Evolutionary conservation across 306 rosid species (phyloP), one percentile per base, ranked within the genome.

Genomic region (Vigna nakashimae): DNA sequence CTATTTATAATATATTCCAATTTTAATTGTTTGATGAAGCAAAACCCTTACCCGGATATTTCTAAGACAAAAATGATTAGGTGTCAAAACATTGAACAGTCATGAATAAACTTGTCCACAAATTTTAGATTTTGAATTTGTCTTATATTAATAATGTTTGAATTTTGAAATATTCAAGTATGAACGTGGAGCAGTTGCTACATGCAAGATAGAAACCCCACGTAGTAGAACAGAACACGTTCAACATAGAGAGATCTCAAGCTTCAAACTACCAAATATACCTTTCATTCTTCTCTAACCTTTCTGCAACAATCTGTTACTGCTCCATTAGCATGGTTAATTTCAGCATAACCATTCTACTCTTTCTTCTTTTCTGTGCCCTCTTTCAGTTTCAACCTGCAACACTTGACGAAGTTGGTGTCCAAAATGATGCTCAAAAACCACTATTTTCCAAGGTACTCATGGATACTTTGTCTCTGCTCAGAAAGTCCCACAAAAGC

Each of bases 151-250:
- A 5, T 0, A 36, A 57, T 56, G 78, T 68, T 86, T 87, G 94
- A 84, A 84, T 68, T 3, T 86, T 87, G 94, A 86, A 87, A 71
- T 1, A 49, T 90, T 90, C 94, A 88, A 87, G 57, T 26, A 36
- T 26, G 68, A 78, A 59, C 34, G 28, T 11, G 36, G 42, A 12
- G 7, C 68, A 82, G 46, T 42, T 9, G 50, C 90, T 69, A 82
- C 76, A 76, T 79, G 78, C 84, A 80, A 84, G 90, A 84, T 46
- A 77, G 36, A 17, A 79, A 51, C 9, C 76, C 83, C 88, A 86
- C 89, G 80, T 73, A 57, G 30, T 2, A 12, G 50, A 12, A 45
- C 0, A 26, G 59, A 65, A 76, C 83, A 77, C 69, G 87, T 78
- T 80, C 24, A 50, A 74, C 59, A 20, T 26, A 9, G 16, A 51